A percentile compares a stretch with the other conserved stretches of the same genome.
Conservation (phyloP, 2,329 filamentous ascomycete genomes). For the Scleromitrula shiraiana region DNA sequence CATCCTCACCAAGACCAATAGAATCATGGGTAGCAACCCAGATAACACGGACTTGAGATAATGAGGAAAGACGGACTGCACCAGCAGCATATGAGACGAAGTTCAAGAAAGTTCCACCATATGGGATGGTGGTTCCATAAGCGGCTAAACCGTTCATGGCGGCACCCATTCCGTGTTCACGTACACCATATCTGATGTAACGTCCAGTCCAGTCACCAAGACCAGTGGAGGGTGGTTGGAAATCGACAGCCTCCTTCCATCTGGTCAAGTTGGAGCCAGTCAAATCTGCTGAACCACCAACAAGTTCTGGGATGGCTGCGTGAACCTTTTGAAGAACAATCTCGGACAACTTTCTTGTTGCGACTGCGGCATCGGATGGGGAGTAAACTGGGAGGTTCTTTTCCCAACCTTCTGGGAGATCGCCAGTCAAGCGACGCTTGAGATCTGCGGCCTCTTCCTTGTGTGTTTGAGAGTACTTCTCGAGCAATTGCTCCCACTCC, state of each 20-base stretch:
- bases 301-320: slow-evolving; percentile 73
- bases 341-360: slow-evolving; percentile 95
- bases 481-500: slow-evolving; percentile 90
- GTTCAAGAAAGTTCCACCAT: slow-evolving; percentile 96
- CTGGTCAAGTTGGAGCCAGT: slow-evolving; percentile 98
- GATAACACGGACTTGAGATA: slow-evolving; percentile 85
- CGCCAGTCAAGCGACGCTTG: slow-evolving; percentile 66
- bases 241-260: slow-evolving; percentile 95
- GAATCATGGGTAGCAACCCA: slow-evolving; percentile 98
- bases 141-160: slow-evolving; percentile 93
- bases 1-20: slow-evolving; percentile 97
- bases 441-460: slow-evolving; percentile 75
- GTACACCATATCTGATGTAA: slow-evolving; percentile 87
- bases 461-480: slow-evolving; percentile 76
- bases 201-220: slow-evolving; percentile 87
- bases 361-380: slow-evolving; percentile 72
- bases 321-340: slow-evolving; percentile 84
- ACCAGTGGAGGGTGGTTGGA: slow-evolving; percentile 80
- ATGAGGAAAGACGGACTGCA: slow-evolving; percentile 84
- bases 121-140: slow-evolving; percentile 92
- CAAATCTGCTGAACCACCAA: slow-evolving; percentile 95
- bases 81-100: slow-evolving; percentile 97
- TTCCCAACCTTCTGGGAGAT: slow-evolving; percentile 95
- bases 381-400: slow-evolving; percentile 89
- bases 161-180: slow-evolving; percentile 86